Base-by-base conservation (phyloP, 495 filamentous ascomycete species). In the Endocarpon pusillum region DNA sequence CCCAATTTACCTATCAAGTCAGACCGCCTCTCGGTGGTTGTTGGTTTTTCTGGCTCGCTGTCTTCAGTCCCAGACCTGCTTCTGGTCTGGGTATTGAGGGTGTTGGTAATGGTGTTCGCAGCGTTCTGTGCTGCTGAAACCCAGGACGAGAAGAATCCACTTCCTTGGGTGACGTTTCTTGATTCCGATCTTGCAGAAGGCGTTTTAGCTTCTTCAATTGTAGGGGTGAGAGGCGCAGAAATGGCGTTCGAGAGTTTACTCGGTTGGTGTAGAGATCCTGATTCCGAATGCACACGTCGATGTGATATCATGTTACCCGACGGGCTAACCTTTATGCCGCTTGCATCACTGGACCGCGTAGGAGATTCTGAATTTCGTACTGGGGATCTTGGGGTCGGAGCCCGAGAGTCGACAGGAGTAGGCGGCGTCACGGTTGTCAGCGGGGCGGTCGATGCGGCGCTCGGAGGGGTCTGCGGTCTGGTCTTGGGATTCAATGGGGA, bases 61-160 rank as follows among this genome's bases (percentile, higher is more conserved):
- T 44, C 30, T 22, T 49, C 47, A 11, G 55, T 52, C 15, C 39
- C 40, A 18, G 40, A 55, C 21, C 63, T 53, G 26, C 46, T 54
- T 35, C 48, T 58, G 16, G 58, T 42, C 19, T 55, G 63, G 1
- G 52, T 68, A 40, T 82, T 84, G 19, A 96, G 81, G 31, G 67
- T 85, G 46, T 71, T 94, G 42, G 69, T 85, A 3, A 99, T 46
- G 2, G 73, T 75, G 42, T 70, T 84, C n/a, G 89, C 87, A 24
- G 91, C 87, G 56, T 81, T 96, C 48, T 96, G 89, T 11, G 87
- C 86, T 19, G 75, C 87, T 20, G 83, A 84, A 44, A 97, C 81
- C 48, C 96, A 78, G 11, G 76, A 81, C 4, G 82, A 87, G 53
- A 97, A 97, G 53, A 97, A 97, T 0, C 85, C 82, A 28, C 62